These are phyloP conservation scores for Stagonosporopsis chrysanthemi DNA, from an alignment of 2,329 filamentous ascomycete species.

Conservation along the genomic window DNA sequence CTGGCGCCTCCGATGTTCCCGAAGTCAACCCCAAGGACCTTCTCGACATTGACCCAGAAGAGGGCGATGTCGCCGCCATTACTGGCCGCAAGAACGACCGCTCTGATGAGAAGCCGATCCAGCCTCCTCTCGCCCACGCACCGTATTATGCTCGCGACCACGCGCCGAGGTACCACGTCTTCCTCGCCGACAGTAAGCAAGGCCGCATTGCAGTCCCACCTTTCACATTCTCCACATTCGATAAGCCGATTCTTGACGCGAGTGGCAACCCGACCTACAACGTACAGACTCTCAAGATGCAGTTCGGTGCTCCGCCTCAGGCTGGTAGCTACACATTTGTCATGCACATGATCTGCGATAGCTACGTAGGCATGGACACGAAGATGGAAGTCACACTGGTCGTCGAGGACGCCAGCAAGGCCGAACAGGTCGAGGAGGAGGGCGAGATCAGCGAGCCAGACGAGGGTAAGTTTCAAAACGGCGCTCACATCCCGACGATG, in stretches of 20 bases:
- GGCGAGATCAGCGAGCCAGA: constrained; percentile 98
- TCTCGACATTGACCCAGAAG: constrained; percentile 89
- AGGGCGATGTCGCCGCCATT: constrained; percentile 88
- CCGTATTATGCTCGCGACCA: constrained; percentile 91
- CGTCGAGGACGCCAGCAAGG: constrained; percentile 89
- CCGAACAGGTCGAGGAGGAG: constrained; percentile 78
- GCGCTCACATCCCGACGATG: not conserved
- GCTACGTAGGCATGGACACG: constrained; percentile 92
- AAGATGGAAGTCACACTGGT: constrained; percentile 89
- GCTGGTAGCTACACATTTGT: constrained; percentile 93
- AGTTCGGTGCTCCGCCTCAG: constrained; percentile 93
- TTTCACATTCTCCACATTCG: constrained; percentile 92
- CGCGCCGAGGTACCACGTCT: constrained; percentile 90
- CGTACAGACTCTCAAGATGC: constrained; percentile 95
- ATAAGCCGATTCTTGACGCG: constrained; percentile 83
- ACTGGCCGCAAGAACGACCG: constrained; percentile 75
- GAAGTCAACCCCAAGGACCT: constrained; percentile 79
- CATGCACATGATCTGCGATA: constrained; percentile 92
- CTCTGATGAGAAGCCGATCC: constrained; percentile 69
- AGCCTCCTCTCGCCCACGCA: constrained; percentile 86
- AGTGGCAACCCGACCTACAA: constrained; percentile 88
- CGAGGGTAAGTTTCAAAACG: constrained; percentile 70
- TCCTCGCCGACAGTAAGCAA: constrained; percentile 92
- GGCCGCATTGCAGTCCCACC: constrained; percentile 96
- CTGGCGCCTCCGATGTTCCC: constrained; percentile 78